phyloP scores from a whole-genome alignment of 495 filamentous ascomycete genomes.

The Neurospora sp. region DNA sequence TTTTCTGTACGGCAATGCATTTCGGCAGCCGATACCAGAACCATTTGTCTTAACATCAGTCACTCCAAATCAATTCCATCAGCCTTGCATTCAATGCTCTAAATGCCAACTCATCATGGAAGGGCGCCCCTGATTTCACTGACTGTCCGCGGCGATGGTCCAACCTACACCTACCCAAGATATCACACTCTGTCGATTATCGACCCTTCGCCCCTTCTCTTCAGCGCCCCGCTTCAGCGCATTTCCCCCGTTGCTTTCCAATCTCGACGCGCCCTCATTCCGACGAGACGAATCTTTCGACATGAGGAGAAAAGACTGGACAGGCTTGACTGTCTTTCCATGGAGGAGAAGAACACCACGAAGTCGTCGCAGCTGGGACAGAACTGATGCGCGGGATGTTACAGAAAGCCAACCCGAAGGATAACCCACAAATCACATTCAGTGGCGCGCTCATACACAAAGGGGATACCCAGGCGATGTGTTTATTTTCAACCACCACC shows the following conservation, averaged over 20 bases:
- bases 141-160: not conserved
- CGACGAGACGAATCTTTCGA: not conserved
- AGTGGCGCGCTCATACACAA: not conserved
- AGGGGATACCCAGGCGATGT: not conserved
- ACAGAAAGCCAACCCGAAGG: not conserved
- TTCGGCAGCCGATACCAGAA: not conserved
- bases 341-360: too few species aligned
- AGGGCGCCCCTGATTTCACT: not conserved
- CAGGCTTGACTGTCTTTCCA: not conserved
- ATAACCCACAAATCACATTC: not conserved
- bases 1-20: not conserved
- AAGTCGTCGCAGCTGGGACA: not conserved
- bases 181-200: not conserved
- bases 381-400: not conserved
- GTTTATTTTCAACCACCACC: too few species aligned
- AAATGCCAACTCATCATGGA: not conserved
- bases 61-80: not conserved
- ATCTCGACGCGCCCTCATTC: not conserved
- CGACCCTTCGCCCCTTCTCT: not conserved
- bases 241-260: not conserved
- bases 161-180: not conserved
- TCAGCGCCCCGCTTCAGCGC: not conserved
- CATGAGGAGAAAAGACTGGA: too few species aligned
- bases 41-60: not conserved
- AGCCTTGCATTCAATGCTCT: not conserved